Conservation (phyloP, 2,329 filamentous ascomycete genomes). For the Leptographium flavum region DNA sequence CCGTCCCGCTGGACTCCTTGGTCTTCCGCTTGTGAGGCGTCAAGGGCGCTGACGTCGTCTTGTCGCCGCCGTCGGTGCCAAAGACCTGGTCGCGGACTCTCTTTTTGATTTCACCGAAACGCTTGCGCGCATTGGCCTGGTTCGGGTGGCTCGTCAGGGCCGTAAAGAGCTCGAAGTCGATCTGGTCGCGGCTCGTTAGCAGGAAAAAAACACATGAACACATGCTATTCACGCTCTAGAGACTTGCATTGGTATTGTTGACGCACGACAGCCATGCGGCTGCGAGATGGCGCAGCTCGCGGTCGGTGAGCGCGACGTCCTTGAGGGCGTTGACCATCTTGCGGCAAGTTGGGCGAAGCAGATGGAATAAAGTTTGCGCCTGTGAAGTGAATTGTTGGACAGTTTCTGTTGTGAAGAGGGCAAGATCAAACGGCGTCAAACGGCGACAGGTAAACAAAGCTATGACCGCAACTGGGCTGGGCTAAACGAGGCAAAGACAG, state of each 20-base stretch:
- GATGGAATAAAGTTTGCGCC: too few species aligned
- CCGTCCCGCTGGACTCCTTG: background rate
- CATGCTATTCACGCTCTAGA: too few species aligned
- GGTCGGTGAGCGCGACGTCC: background rate
- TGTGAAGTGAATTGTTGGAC: background rate
- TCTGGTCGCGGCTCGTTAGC: too few species aligned
- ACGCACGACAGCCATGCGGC: slow-evolving; percentile 7
- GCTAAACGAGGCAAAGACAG: too few species aligned
- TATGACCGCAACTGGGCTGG: too few species aligned
- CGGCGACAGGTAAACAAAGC: too few species aligned
- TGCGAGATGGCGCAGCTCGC: slow-evolving; percentile 6
- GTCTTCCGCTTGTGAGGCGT: background rate
- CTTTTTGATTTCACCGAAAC: slow-evolving; percentile 45
- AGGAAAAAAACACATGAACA: too few species aligned
- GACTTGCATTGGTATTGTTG: slow-evolving; percentile 1
- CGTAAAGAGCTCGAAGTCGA: slow-evolving; percentile 10
- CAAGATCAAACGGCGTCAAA: too few species aligned
- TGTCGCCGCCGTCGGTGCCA: background rate
- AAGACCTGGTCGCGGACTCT: slow-evolving; percentile 20
- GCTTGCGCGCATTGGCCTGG: slow-evolving; percentile 23
- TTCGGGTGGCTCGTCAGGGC: slow-evolving; percentile 8
- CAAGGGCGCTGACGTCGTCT: background rate
- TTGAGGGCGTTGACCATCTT: slow-evolving; percentile 3
- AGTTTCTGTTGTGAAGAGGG: too few species aligned
- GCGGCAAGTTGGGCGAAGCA: too few species aligned